Evolutionary conservation across 202 grass and related monocot species (phyloP).

Genomic region (Setaria italica): DNA sequence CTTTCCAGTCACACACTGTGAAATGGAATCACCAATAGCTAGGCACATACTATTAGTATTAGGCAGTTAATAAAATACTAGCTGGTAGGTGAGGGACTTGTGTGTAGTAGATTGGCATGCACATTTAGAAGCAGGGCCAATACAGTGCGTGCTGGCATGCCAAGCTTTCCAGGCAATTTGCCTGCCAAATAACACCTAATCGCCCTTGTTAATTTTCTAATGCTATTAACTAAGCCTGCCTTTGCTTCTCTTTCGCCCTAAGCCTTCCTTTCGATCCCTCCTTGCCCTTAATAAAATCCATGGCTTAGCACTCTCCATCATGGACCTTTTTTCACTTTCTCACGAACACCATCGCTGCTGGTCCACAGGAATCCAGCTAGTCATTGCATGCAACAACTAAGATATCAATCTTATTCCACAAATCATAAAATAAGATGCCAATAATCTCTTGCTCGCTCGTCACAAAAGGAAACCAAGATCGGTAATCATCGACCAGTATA

Average conservation of each 20-base stretch:
- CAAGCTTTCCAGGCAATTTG: slow-evolving; percentile 60
- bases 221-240: slow-evolving; percentile 31
- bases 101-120: neutral
- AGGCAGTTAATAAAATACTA: slow-evolving; percentile 38
- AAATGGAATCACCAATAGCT: slow-evolving; percentile 40
- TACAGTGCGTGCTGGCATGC: slow-evolving; percentile 40
- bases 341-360: slow-evolving; percentile 42
- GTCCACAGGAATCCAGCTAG: slow-evolving; percentile 68
- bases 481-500: slow-evolving; percentile 41
- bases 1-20: slow-evolving; percentile 31
- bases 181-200: slow-evolving; percentile 47
- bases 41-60: neutral
- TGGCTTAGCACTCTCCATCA: slow-evolving; percentile 63
- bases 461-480: slow-evolving; percentile 43
- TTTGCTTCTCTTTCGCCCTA: slow-evolving; percentile 59
- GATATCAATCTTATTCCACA: slow-evolving; percentile 29
- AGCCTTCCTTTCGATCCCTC: slow-evolving; percentile 49
- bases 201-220: slow-evolving; percentile 22
- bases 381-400: slow-evolving; percentile 51
- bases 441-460: neutral
- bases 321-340: slow-evolving; percentile 38
- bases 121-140: slow-evolving; percentile 29
- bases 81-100: slow-evolving; percentile 33
- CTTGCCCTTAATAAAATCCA: slow-evolving; percentile 54
- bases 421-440: slow-evolving; percentile 13